Base-by-base conservation (phyloP, 1,139 yeast genomes). In the Meyerozyma smithsonii region DNA sequence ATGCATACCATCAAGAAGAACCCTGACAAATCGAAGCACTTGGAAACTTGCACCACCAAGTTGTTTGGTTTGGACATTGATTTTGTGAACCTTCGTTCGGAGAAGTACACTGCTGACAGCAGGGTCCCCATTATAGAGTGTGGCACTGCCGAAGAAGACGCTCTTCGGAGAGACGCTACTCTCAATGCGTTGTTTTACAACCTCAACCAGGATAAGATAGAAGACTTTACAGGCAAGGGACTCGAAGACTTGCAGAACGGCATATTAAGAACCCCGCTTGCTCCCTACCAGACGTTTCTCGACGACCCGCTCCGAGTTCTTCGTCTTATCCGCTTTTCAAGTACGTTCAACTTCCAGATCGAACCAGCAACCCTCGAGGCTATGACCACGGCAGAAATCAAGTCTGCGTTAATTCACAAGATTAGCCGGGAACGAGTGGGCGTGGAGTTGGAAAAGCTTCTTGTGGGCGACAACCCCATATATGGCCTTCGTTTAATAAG, bases 21-120 rank as follows among this genome's bases (percentile, higher is more conserved):
- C 58, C 98, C 98, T 0, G 97, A 85, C 48, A 90, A 90, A 59
- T 85, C 95, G 1, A 94, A 92, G 62, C 99, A 92, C 64, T 66
- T 92, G 49, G 99, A 94, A 55, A 94, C 98, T 0, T 95, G 97
- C 34, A 92, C 97, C 6, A 89, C 97, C 2, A 84, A 80, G 52
- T 62, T 92, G 16, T 86, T 75, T 56, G 95, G 82, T 0, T 61
- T 84, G 20, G 96, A 88, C 51, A 77, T 92, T 38, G 99, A 92
- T 62, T 88, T 92, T 59, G 98, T 94, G 39, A 92, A 92, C 58
- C 67, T 92, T 46, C 68, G 99, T 46, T 81, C 84, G 32, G 98
- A 94, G 55, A 84, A 79, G 52, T 94, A 92, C 55, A 80, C 95
- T 0, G 77, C 72, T 17, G 83, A 82, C 35, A 84, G 95, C 43